phyloP scores from a whole-genome alignment of 2,329 filamentous ascomycete species.

The Penicillium digitatum region DNA sequence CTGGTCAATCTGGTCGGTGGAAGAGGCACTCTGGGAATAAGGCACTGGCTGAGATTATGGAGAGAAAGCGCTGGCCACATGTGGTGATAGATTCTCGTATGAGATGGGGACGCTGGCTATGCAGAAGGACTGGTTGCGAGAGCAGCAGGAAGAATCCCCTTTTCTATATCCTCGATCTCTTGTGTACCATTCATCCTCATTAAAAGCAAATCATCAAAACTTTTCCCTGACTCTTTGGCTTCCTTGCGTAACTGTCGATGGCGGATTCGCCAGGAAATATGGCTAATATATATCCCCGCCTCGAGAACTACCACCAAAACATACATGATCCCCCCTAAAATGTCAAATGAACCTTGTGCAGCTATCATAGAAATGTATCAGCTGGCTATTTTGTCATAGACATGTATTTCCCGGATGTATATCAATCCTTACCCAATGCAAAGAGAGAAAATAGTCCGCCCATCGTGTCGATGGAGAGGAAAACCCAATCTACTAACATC shows the following conservation, averaged over 20 bases:
- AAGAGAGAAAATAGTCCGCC: conserved; percentile 63
- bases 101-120: background rate
- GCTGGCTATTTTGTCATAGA: conserved; percentile 1
- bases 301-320: conserved; percentile 59
- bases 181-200: conserved; percentile 5
- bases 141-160: background rate
- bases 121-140: background rate
- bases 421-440: conserved; percentile 50
- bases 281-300: conserved; percentile 57
- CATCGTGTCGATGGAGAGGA: conserved; percentile 57
- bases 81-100: background rate
- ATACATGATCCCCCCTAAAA: conserved; percentile 58
- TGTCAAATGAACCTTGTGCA: conserved; percentile 59
- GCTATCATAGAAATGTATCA: conserved; percentile 38
- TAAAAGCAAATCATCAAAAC: conserved; percentile 54
- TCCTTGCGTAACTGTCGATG: conserved; percentile 51
- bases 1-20: no score
- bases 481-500: conserved; percentile 47
- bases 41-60: no score
- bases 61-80: no score
- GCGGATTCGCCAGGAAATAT: conserved; percentile 57
- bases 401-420: background rate
- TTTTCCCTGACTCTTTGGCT: conserved; percentile 51
- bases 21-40: no score
- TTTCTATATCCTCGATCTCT: conserved; percentile 7